Evolutionary conservation across 345 rosid genomes (phyloP).

Genomic region (Gossypium ekmanianum): DNA sequence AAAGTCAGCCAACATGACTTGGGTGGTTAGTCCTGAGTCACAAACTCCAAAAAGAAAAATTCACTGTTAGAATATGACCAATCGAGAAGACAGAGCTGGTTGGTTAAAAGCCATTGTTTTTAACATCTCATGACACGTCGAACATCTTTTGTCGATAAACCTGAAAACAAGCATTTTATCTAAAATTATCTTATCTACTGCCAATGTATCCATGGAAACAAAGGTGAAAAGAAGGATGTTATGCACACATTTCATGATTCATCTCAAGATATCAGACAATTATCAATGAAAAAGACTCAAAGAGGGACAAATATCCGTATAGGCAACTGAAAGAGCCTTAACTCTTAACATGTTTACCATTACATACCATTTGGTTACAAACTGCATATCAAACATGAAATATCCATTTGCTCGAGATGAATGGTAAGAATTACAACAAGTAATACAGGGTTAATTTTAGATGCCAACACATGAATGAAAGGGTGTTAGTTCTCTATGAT

Average conservation of each 20-base stretch:
- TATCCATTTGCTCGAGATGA: not conserved
- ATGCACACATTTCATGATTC: not conserved
- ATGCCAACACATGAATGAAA: not conserved
- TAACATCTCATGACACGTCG: not conserved
- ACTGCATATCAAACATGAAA: not conserved
- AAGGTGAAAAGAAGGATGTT: too few species aligned
- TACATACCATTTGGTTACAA: not conserved
- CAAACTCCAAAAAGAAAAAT: not conserved
- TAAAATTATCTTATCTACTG: not conserved
- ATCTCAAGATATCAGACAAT: not conserved
- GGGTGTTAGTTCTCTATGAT: conserved; percentile 7
- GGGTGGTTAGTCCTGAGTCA: not conserved
- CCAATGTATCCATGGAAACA: too few species aligned
- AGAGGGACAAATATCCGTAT: not conserved
- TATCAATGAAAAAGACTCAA: not conserved
- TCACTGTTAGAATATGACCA: not conserved
- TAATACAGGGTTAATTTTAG: not conserved
- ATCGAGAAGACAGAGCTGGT: not conserved
- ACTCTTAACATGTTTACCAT: not conserved
- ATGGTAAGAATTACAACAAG: not conserved
- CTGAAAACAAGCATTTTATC: too few species aligned
- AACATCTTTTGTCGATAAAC: too few species aligned
- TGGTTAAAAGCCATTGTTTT: not conserved
- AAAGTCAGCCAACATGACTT: not conserved
- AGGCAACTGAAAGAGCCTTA: not conserved